A percentile compares a stretch with the other conserved stretches of the same genome.
Conservation (phyloP, 2,329 filamentous ascomycete species). For the Atkinsonella hypoxylon region DNA sequence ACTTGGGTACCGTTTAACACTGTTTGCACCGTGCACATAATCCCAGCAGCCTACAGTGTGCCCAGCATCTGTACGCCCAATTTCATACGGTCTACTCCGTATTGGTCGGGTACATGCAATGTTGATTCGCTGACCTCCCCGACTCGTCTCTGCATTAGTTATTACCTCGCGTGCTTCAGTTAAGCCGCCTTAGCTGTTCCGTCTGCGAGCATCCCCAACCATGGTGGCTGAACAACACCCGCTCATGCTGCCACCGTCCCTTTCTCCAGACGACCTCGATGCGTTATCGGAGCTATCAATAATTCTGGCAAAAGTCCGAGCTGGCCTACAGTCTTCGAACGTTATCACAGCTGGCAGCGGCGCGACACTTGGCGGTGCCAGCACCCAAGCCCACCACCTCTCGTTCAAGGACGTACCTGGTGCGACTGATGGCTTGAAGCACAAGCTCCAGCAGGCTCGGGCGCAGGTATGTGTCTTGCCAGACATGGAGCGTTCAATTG, state of each 20-base stretch:
- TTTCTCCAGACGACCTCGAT: slow-evolving; percentile 75
- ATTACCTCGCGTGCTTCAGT: neutral
- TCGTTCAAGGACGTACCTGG: slow-evolving; percentile 64
- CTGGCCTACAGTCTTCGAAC: slow-evolving; percentile 29
- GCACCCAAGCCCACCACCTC: slow-evolving; percentile 25
- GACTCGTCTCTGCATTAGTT: neutral
- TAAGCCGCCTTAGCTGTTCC: neutral
- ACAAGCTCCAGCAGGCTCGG: slow-evolving; percentile 71
- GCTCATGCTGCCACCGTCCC: slow-evolving; percentile 46
- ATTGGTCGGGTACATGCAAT: neutral
- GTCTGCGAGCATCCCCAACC: slow-evolving; percentile 1
- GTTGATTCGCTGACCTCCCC: neutral
- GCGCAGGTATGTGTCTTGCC: slow-evolving; percentile 52
- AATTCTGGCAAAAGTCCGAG: slow-evolving; percentile 62
- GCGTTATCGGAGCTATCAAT: slow-evolving; percentile 70
- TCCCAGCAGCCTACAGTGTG: neutral
- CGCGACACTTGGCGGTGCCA: slow-evolving; percentile 23
- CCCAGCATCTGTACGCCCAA: neutral
- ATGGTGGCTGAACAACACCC: slow-evolving; percentile 27
- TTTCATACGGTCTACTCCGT: neutral
- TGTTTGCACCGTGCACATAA: neutral
- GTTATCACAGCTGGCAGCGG: slow-evolving; percentile 27
- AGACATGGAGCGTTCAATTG: slow-evolving; percentile 54
- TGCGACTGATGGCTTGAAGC: slow-evolving; percentile 67
- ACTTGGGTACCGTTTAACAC: too few relatives aligned